These are phyloP conservation scores for Coccomyxa sp. DNA, from an alignment of 139 green algal genomes.

Conservation along the genomic window DNA sequence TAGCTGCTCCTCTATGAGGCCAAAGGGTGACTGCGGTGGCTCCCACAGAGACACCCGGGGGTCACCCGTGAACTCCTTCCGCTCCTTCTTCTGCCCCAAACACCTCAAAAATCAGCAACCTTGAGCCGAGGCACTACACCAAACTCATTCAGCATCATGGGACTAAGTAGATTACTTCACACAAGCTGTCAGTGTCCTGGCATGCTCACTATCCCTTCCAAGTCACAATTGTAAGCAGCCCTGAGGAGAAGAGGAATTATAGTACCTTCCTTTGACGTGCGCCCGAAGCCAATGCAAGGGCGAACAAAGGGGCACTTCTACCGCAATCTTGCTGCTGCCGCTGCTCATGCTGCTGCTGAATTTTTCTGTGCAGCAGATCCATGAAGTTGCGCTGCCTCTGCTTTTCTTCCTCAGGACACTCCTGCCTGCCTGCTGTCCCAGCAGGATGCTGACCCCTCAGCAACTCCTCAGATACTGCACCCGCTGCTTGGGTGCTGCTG, in stretches of 20 bases:
- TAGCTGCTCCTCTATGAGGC: conserved; percentile 81
- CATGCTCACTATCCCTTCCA: too few species aligned
- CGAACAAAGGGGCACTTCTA: background rate
- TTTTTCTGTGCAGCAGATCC: conserved; percentile 21
- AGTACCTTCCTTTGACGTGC: background rate
- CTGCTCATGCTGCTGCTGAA: conserved; percentile 19
- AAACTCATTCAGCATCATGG: too few species aligned
- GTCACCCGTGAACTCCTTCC: conserved; percentile 8
- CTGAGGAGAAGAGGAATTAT: background rate
- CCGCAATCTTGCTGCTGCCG: background rate
- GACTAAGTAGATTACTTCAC: too few species aligned
- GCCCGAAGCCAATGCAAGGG: background rate
- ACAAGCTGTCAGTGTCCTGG: too few species aligned
- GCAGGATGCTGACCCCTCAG: too few species aligned
- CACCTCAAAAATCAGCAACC: background rate
- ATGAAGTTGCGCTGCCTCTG: conserved; percentile 14
- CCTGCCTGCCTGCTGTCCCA: too few species aligned
- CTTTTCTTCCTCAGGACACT: background rate
- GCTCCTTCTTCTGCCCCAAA: background rate
- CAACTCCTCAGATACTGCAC: too few species aligned
- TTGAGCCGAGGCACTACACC: too few species aligned
- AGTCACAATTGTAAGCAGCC: too few species aligned
- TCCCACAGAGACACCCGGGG: conserved; percentile 47
- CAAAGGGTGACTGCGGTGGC: conserved; percentile 65
- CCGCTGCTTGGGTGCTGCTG: too few species aligned